Percentiles rank a stretch among this genome's conserved stretches.
These are phyloP conservation scores for Haplographium delicatum DNA, from an alignment of 495 filamentous ascomycete species.

Conservation along the genomic window DNA sequence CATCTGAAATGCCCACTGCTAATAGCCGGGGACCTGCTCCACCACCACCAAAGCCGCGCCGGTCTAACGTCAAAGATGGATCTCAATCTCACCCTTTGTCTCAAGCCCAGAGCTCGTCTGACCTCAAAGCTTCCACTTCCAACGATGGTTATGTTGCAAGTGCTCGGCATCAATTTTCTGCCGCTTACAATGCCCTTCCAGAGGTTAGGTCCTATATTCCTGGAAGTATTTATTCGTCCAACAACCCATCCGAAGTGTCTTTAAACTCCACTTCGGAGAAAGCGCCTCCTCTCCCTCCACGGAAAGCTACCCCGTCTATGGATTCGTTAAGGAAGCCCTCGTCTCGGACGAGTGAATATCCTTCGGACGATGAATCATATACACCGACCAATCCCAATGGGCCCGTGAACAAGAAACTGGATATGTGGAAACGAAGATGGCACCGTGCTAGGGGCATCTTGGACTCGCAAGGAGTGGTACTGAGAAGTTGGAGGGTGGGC, in stretches of 20 bases:
- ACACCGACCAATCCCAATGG: constrained; percentile 24
- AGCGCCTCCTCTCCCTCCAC: constrained; percentile 35
- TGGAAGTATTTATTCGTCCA: not conserved
- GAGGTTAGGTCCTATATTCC: constrained; percentile 29
- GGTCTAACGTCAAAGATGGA: not conserved
- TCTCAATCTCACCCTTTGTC: constrained; percentile 25
- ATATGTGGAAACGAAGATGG: constrained; percentile 78
- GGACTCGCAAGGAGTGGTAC: constrained; percentile 58
- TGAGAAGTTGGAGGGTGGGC: constrained; percentile 82
- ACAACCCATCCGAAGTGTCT: constrained; percentile 6
- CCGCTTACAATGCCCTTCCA: constrained; percentile 45
- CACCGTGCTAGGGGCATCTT: constrained; percentile 67
- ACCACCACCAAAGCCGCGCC: constrained; percentile 17
- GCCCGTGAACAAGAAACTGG: constrained; percentile 67
- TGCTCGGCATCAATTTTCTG: constrained; percentile 33
- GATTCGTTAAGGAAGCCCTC: constrained; percentile 5
- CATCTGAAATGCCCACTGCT: constrained; percentile 6
- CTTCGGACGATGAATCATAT: constrained; percentile 20
- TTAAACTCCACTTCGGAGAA: constrained; percentile 22
- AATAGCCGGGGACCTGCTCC: constrained; percentile 6
- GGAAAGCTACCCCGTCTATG: constrained; percentile 23
- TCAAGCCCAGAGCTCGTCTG: constrained; percentile 20
- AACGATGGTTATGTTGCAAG: constrained; percentile 29
- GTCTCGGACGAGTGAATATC: constrained; percentile 18
- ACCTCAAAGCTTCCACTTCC: constrained; percentile 4